Conservation (phyloP, 257 asterid genomes). For the Solanum tacnaense region DNA sequence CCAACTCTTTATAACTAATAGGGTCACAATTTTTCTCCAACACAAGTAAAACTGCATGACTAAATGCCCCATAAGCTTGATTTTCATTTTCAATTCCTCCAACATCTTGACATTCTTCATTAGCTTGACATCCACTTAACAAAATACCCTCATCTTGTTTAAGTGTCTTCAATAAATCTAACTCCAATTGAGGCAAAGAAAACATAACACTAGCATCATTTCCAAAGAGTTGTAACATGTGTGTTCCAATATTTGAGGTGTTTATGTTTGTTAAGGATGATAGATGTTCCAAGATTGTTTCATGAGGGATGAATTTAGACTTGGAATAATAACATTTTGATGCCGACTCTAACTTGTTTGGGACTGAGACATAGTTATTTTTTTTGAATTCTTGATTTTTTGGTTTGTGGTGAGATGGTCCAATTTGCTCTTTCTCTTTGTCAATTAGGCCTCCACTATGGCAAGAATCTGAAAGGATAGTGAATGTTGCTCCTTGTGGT, state of each 20-base stretch:
- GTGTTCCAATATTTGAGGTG: constrained; percentile 41
- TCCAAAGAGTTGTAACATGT: constrained; percentile 55
- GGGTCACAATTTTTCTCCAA: constrained; percentile 39
- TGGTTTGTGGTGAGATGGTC: constrained; percentile 26
- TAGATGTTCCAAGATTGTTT: constrained; percentile 35
- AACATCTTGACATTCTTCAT: constrained; percentile 66
- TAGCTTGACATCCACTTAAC: constrained; percentile 69
- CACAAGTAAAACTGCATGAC: constrained; percentile 47
- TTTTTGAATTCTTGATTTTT: neutral
- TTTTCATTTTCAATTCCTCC: constrained; percentile 15
- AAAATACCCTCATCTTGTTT: constrained; percentile 66
- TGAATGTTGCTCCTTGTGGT: constrained; percentile 65
- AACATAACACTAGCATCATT: constrained; percentile 53
- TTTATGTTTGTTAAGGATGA: constrained; percentile 43
- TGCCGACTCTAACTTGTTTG: neutral
- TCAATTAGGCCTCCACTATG: constrained; percentile 90
- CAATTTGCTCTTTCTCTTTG: constrained; percentile 81
- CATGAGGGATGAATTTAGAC: constrained; percentile 38
- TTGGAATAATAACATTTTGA: constrained; percentile 3
- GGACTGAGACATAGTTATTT: neutral
- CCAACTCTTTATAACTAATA: constrained; percentile 46
- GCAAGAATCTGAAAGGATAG: constrained; percentile 81
- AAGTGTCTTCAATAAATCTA: constrained; percentile 21
- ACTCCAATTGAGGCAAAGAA: constrained; percentile 16
- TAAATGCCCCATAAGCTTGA: constrained; percentile 64